Conservation (phyloP, 345 rosid species). For the Citrus mangshanensis region DNA sequence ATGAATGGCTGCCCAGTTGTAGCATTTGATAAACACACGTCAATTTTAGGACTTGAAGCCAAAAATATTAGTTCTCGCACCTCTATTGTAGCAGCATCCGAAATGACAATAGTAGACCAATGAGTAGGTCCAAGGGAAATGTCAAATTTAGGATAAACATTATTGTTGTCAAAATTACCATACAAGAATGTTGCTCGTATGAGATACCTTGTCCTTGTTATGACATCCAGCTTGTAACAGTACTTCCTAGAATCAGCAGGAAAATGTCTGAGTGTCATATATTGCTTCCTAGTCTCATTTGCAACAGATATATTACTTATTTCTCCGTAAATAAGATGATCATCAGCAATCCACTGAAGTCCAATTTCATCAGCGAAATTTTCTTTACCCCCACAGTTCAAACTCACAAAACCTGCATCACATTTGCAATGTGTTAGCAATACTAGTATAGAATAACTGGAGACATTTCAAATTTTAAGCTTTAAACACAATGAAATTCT, state of each 20-base stretch:
- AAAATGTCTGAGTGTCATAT: constrained; percentile 77
- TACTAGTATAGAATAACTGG: background rate
- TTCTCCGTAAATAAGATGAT: constrained; percentile 60
- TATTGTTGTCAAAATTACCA: constrained; percentile 80
- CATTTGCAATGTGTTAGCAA: constrained; percentile 8
- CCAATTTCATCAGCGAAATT: constrained; percentile 79
- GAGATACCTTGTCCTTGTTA: constrained; percentile 75
- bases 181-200: constrained; percentile 95
- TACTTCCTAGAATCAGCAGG: constrained; percentile 92
- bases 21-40: constrained; percentile 93
- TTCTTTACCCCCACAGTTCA: constrained; percentile 82
- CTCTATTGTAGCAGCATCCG: constrained; percentile 70
- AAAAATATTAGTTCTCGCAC: constrained; percentile 75
- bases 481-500: too few species aligned
- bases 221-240: constrained; percentile 73
- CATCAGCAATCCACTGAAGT: constrained; percentile 76
- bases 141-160: constrained; percentile 93
- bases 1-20: constrained; percentile 97
- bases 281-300: constrained; percentile 74
- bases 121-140: constrained; percentile 85
- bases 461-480: background rate
- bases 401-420: constrained; percentile 84
- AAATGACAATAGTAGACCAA: constrained; percentile 89
- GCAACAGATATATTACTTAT: constrained; percentile 47
- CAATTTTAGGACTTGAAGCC: constrained; percentile 61